A percentile compares a stretch with the other conserved stretches of the same genome.
Conservation (phyloP, 2,329 filamentous ascomycete genomes). For the Talaromyces rugulosus region DNA sequence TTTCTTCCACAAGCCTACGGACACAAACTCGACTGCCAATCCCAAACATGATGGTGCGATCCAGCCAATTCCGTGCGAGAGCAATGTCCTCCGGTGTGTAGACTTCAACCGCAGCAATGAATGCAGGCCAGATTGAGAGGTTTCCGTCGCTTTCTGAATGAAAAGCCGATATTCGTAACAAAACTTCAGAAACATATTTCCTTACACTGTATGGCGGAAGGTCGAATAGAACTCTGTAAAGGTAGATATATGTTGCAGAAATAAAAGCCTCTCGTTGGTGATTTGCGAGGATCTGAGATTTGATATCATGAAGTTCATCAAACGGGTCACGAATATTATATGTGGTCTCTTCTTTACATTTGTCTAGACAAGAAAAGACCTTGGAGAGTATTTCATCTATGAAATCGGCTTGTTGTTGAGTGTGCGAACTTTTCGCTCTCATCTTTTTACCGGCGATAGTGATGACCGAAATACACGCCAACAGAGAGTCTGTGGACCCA, state of each 20-base stretch:
- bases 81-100: slow-evolving; percentile 14
- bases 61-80: background rate
- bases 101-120: slow-evolving; percentile 19
- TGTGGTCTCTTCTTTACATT: background rate
- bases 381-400: background rate
- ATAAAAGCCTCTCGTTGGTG: slow-evolving; percentile 17
- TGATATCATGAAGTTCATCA: background rate
- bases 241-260: slow-evolving; percentile 17
- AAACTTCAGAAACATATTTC: slow-evolving; percentile 13
- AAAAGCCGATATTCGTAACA: slow-evolving; percentile 14
- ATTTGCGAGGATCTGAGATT: slow-evolving; percentile 3
- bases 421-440: background rate
- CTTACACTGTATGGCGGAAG: slow-evolving; percentile 14
- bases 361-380: background rate
- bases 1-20: background rate
- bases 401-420: background rate
- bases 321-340: background rate
- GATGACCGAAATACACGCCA: slow-evolving; percentile 17
- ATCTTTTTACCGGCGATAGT: slow-evolving; percentile 7
- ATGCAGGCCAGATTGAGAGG: slow-evolving; percentile 19
- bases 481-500: slow-evolving; percentile 12
- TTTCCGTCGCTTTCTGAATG: slow-evolving; percentile 13
- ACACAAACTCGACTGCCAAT: slow-evolving; percentile 3
- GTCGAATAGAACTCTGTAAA: slow-evolving; percentile 16
- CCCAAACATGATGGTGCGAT: background rate